These are phyloP conservation scores for Annulohypoxylon truncatum DNA, from an alignment of 2,329 filamentous ascomycete species.

Conservation along the genomic window DNA sequence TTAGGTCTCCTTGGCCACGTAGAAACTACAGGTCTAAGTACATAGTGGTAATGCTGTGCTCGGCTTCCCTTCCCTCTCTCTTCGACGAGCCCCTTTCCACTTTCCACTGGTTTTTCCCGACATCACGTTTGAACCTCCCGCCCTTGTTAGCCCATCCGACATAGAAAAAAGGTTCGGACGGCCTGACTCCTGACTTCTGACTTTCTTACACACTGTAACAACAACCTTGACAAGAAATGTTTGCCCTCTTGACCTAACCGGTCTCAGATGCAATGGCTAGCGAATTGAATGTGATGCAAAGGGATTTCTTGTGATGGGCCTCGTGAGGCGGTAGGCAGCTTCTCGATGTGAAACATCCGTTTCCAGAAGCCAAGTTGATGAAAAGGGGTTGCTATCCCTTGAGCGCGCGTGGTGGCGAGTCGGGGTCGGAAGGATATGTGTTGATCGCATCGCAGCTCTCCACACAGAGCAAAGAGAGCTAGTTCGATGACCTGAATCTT, in stretches of 20 bases:
- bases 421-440: neutral
- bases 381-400: neutral
- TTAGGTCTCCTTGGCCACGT: conserved; percentile 25
- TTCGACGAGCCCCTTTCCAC: neutral
- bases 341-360: neutral
- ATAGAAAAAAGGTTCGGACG: conserved; percentile 8
- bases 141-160: neutral
- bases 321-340: neutral
- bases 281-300: neutral
- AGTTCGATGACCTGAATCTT: neutral
- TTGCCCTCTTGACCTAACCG: neutral
- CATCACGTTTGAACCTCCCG: neutral
- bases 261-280: neutral
- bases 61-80: neutral
- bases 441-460: neutral
- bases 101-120: neutral
- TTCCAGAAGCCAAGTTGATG: neutral
- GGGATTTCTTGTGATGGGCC: neutral
- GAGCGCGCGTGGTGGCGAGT: neutral
- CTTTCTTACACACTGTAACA: neutral
- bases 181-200: conserved; percentile 5
- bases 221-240: neutral
- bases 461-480: neutral
- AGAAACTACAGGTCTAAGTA: conserved; percentile 28
- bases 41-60: conserved; percentile 20